phyloP scores from a whole-genome alignment of 495 filamentous ascomycete genomes.

The Ramalina peruviana region DNA sequence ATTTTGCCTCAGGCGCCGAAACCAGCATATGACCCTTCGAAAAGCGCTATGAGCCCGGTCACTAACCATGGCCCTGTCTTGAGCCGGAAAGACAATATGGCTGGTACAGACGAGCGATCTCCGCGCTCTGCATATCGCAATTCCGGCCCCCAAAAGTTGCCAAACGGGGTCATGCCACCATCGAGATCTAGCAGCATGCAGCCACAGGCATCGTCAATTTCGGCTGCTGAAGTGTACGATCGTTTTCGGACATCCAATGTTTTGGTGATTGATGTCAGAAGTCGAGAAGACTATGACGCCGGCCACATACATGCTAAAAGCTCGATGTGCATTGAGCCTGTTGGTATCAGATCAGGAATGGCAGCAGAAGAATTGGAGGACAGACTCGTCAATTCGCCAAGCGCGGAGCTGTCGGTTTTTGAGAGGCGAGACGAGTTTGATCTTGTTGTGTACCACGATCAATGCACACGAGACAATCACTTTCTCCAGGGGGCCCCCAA shows the following conservation, averaged over 20 bases:
- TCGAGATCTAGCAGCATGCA: constrained; percentile 2
- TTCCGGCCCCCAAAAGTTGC: neutral
- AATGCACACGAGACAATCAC: constrained; percentile 40
- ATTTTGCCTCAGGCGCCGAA: constrained; percentile 66
- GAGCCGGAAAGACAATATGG: constrained; percentile 10
- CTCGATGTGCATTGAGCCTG: constrained; percentile 86
- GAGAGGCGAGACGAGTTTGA: constrained; percentile 68
- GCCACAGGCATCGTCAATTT: constrained; percentile 29
- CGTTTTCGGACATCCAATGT: constrained; percentile 51
- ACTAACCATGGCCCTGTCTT: neutral
- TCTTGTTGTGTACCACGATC: constrained; percentile 82
- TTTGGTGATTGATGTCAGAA: constrained; percentile 74
- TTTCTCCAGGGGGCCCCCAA: constrained; percentile 34
- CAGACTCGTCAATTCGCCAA: constrained; percentile 64
- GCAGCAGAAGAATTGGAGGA: constrained; percentile 78
- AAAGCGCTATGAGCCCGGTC: neutral
- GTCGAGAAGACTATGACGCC: constrained; percentile 66
- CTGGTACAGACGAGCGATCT: constrained; percentile 6
- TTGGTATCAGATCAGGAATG: constrained; percentile 56
- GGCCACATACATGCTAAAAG: constrained; percentile 74
- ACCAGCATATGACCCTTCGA: constrained; percentile 66
- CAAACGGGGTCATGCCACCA: constrained; percentile 1
- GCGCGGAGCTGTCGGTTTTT: constrained; percentile 58
- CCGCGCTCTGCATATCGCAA: constrained; percentile 7
- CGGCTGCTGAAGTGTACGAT: constrained; percentile 47